Evolutionary conservation across 805 yeast genomes (phyloP).

Genomic region (Saccharomycopsis sp.): DNA sequence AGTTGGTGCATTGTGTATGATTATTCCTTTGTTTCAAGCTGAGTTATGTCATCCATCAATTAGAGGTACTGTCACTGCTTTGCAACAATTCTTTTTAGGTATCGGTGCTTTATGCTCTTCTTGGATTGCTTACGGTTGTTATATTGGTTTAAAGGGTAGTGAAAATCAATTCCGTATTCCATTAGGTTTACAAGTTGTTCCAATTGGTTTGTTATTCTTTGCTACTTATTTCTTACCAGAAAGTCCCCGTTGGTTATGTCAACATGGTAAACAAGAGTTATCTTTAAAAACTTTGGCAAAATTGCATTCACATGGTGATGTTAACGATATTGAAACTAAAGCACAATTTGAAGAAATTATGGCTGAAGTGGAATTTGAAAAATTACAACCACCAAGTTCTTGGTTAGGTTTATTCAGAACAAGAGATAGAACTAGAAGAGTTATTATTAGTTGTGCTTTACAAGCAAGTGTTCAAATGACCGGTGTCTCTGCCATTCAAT

Average conservation of each 20-base stretch:
- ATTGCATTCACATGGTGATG: slow-evolving; percentile 34
- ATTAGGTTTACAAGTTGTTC: slow-evolving; percentile 53
- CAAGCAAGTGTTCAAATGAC: slow-evolving; percentile 55
- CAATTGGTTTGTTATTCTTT: slow-evolving; percentile 44
- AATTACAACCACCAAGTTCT: slow-evolving; percentile 27
- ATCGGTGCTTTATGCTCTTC: no score
- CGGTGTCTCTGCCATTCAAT: slow-evolving; percentile 58
- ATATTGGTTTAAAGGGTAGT: slow-evolving; percentile 51
- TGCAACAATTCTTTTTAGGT: slow-evolving; percentile 57
- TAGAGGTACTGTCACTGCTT: slow-evolving; percentile 50
- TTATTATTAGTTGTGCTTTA: slow-evolving; percentile 43
- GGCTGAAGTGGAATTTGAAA: slow-evolving; percentile 35
- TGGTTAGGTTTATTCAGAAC: slow-evolving; percentile 40
- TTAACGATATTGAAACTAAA: slow-evolving; percentile 31
- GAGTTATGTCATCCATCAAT: slow-evolving; percentile 49
- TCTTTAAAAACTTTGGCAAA: slow-evolving; percentile 43
- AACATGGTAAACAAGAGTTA: slow-evolving; percentile 25
- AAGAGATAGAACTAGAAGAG: slow-evolving; percentile 50
- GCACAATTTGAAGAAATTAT: slow-evolving; percentile 50
- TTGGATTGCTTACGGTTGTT: slow-evolving; percentile 59
- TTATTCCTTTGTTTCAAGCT: slow-evolving; percentile 51
- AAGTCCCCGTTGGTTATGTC: slow-evolving; percentile 75
- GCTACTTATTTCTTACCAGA: slow-evolving; percentile 80
- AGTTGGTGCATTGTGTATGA: slow-evolving; percentile 57
- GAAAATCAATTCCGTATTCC: slow-evolving; percentile 53